Evolutionary conservation across 192 early-diverging fungal species (phyloP).

Genomic region (Coemansia asiatica): DNA sequence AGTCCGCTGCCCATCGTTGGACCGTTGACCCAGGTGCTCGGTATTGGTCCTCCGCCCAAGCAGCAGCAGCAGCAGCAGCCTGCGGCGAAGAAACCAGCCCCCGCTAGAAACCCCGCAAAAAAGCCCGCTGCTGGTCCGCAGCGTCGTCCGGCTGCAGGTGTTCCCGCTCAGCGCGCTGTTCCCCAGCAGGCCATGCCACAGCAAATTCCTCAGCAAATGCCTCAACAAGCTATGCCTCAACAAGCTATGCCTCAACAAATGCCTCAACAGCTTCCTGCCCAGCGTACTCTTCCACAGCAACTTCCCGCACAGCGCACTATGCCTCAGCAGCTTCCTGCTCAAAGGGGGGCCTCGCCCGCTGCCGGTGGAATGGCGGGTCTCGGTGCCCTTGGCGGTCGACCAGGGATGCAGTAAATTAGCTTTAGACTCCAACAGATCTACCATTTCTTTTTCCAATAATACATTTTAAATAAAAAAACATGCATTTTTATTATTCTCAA

Average conservation of each 20-base stretch:
- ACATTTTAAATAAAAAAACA: background rate
- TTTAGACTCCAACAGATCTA: too few species aligned
- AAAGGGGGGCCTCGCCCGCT: background rate
- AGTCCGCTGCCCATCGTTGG: slow-evolving; percentile 38
- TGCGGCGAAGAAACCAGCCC: slow-evolving; percentile 6
- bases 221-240: background rate
- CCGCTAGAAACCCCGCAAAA: slow-evolving; percentile 3
- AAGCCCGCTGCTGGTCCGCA: slow-evolving; percentile 16
- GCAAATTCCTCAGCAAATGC: background rate
- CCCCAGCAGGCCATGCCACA: slow-evolving; percentile 19
- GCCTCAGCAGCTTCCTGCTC: background rate
- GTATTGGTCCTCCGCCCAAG: slow-evolving; percentile 24
- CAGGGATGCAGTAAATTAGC: slow-evolving; percentile 4
- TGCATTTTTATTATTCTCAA: background rate
- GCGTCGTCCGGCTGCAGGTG: slow-evolving; percentile 3
- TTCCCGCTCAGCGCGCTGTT: slow-evolving; percentile 2
- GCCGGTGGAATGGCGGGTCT: slow-evolving; percentile 15
- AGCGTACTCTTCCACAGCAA: slow-evolving; percentile 11
- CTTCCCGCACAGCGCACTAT: background rate
- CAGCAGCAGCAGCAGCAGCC: slow-evolving; percentile 18
- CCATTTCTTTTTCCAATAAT: background rate
- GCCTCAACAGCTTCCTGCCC: slow-evolving; percentile 20
- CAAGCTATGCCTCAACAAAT: slow-evolving; percentile 10
- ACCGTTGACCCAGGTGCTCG: slow-evolving; percentile 29
- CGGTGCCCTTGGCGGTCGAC: slow-evolving; percentile 5